These are phyloP conservation scores for Megacollybia marginata DNA, from an alignment of 768 basidiomycete species.

Conservation along the genomic window DNA sequence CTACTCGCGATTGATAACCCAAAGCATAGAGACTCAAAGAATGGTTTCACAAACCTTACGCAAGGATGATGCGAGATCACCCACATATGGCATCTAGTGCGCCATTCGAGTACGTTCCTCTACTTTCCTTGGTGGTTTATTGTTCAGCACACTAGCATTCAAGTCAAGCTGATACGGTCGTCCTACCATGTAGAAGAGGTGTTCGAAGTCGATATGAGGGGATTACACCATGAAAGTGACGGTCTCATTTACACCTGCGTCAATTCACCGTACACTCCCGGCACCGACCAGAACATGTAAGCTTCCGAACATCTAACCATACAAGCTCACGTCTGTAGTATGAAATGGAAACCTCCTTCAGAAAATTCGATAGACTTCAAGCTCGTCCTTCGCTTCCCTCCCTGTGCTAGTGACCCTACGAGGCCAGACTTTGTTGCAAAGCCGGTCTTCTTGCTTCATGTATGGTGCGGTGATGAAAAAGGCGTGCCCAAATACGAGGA, in stretches of 20 bases:
- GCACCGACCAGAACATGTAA: constrained; percentile 86
- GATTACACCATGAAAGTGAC: constrained; percentile 86
- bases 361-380: constrained; percentile 99
- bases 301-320: constrained; percentile 13
- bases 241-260: constrained; percentile 96
- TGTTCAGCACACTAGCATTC: constrained; percentile 44
- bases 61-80: constrained; percentile 58
- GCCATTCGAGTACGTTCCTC: constrained; percentile 76
- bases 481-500: constrained; percentile 60
- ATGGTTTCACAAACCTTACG: constrained; percentile 80
- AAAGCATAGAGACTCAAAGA: constrained; percentile 58
- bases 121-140: background rate
- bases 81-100: constrained; percentile 55
- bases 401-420: constrained; percentile 38
- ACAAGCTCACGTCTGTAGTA: constrained; percentile 31
- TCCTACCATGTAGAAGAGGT: constrained; percentile 88
- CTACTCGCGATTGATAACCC: background rate
- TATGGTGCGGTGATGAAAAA: constrained; percentile 69
- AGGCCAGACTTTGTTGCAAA: constrained; percentile 79
- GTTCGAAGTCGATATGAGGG: constrained; percentile 76
- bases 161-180: constrained; percentile 79
- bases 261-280: constrained; percentile 73
- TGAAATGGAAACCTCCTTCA: constrained; percentile 98
- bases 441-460: constrained; percentile 77
- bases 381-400: constrained; percentile 89